These are phyloP conservation scores for Auricularia sp. DNA, from an alignment of 768 basidiomycete species.

Conservation along the genomic window DNA sequence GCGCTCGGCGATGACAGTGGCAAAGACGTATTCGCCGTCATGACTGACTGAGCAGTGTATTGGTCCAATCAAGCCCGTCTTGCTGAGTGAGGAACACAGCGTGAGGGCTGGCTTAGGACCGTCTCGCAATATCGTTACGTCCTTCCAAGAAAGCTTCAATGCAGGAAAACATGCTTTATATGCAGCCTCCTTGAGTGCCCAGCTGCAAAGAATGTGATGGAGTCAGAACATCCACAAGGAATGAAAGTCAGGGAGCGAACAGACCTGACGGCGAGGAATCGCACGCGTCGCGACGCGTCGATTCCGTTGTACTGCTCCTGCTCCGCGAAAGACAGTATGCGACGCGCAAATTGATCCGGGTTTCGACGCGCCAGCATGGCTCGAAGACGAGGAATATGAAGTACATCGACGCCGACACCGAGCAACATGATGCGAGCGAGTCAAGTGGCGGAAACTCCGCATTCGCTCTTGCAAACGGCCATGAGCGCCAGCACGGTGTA, in stretches of 20 bases:
- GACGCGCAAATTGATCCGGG: slow-evolving; percentile 37
- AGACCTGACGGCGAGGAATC: slow-evolving; percentile 68
- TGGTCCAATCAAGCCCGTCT: slow-evolving; percentile 13
- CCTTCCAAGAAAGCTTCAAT: slow-evolving; percentile 60
- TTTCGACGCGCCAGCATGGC: slow-evolving; percentile 41
- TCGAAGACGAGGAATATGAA: slow-evolving; percentile 56
- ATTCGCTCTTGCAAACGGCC: not conserved
- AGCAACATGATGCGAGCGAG: slow-evolving; percentile 38
- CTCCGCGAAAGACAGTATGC: slow-evolving; percentile 48
- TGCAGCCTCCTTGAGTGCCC: slow-evolving; percentile 76
- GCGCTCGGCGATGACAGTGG: slow-evolving; percentile 53
- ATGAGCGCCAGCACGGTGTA: slow-evolving; percentile 18
- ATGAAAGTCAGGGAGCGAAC: slow-evolving; percentile 10
- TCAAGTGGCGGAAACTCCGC: too few species aligned
- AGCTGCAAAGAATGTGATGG: slow-evolving; percentile 31
- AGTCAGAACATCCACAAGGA: too few species aligned
- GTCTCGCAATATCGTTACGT: slow-evolving; percentile 42
- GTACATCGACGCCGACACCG: slow-evolving; percentile 68
- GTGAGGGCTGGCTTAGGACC: not conserved
- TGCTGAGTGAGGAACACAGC: not conserved
- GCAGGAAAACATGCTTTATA: slow-evolving; percentile 75
- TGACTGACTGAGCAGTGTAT: slow-evolving; percentile 72
- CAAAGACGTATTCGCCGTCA: slow-evolving; percentile 67
- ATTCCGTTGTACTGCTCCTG: slow-evolving; percentile 26
- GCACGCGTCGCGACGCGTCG: slow-evolving; percentile 19